Base-by-base conservation (phyloP, 768 basidiomycete species). In the Mrakia gelida region DNA sequence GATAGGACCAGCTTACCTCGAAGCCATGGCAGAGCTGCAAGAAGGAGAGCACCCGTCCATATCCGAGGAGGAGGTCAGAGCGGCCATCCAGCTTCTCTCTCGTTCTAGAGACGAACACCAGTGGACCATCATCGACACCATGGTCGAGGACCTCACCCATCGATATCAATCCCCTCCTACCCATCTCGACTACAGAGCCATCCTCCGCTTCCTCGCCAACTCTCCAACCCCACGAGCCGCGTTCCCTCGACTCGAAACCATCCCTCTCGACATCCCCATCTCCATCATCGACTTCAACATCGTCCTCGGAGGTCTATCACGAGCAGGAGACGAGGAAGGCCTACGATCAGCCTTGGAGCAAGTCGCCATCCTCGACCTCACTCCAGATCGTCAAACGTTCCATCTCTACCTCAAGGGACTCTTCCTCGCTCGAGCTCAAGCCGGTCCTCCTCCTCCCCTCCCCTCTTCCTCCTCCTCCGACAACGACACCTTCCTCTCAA, bases 201-300 rank as follows among this genome's bases (percentile, higher is more conserved):
- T 71, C 18, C 63, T 76, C 28, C 59, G 67, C 68, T 76, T 76
- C 43, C 75, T 76, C 28, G 67, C 75, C 23, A 49, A 71, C 68
- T 76, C 75, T 10, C 56, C 68, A 11, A 76, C 56, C 3, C 75
- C 75, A 2, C 67, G 75, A 5, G 75, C 75, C 6, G 75, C 75
- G 9, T 76, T 76, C 59, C 59, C 75, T 13, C 52, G 56, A 26
- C 70, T 76, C 52, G 75, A 76, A 68, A 71, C 56, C 34, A 76
- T 71, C 28, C 75, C 75, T 23, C 30, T 76, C 54, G 10, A 18
- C 38, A 62, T 76, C 26, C 30, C 41, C 54, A 71, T 76, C 70
- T 43, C 23, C 26, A 71, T 70, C 49, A 43, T 52, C 65, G 75
- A 76, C 75, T 76, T 76, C 41, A 76, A 76, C 75, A 38, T 76